Base-by-base conservation (phyloP, 2,329 filamentous ascomycete genomes). In the Celoporthe dispersa region DNA sequence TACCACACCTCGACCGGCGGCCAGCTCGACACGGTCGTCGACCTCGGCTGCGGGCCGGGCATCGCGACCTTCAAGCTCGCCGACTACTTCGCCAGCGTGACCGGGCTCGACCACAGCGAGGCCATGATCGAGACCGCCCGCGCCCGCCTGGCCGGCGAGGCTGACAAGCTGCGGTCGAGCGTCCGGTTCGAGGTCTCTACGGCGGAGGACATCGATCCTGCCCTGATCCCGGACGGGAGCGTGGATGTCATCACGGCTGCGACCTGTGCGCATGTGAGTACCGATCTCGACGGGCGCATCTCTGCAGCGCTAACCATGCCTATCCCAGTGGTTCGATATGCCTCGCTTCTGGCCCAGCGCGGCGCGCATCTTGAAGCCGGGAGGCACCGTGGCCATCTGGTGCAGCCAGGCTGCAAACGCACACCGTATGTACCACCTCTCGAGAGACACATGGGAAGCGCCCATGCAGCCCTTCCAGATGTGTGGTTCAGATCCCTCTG, bases 41-140 rank as follows among this genome's bases (percentile, higher is more conserved):
- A 90, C 71, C 77, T 89, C 7, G 88, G 88, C 41, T 88, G 86
- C 74, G 87, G 88, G 0, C 87, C 87, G 0, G 88, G 87, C 4
- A 83, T 77, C 16, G 85, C 83, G 0, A 81, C 81, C 0, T 81
- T 83, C 2, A 79, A 78, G 6, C 79, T 89, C 1, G 82, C 84
- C 0, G 76, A 78, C 0, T 79, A 79, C 44, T 90, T 90, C 74
- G 69, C 75, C 0, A 75, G 79, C 35, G 84, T 79, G 9, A 77
- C 85, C 22, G 88, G 86, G 6, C 73, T 86, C 16, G 87, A 90
- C 71, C 81, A 86, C 0, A 83, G 84, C 2, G 77, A 79, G 19
- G 83, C 82, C 57, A 90, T 90, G 88, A 84, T 90, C 64, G 75
- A 70, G 16, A 79, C 81, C 0, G 87, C 87, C 3, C 78, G 77